These are phyloP conservation scores for Trichophyton verrucosum DNA, from an alignment of 2,329 filamentous ascomycete species.

Conservation along the genomic window DNA sequence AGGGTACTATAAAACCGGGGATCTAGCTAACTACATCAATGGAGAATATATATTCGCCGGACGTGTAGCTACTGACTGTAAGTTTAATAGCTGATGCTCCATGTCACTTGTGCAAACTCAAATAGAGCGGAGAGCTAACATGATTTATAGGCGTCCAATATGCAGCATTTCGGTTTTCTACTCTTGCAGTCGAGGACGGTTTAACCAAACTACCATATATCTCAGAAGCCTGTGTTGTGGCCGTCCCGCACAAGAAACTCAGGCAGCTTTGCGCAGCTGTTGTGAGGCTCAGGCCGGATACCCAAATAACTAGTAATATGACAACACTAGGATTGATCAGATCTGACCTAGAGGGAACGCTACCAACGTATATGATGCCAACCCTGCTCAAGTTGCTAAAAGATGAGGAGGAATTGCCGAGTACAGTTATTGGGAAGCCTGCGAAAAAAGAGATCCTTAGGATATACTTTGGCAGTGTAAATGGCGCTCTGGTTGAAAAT, in stretches of 20 bases:
- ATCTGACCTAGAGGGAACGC: neutral
- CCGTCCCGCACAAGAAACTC: neutral
- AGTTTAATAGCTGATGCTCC: neutral
- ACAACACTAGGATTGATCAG: neutral
- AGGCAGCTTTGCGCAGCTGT: neutral
- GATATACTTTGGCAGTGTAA: neutral
- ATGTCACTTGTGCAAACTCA: neutral
- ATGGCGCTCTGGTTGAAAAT: neutral
- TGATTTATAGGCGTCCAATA: slow-evolving; percentile 3
- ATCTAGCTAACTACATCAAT: slow-evolving; percentile 9
- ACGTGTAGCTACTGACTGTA: slow-evolving; percentile 14
- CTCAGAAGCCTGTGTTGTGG: slow-evolving; percentile 11
- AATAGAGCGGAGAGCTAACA: neutral
- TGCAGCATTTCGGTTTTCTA: slow-evolving; percentile 7
- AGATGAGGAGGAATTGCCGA: neutral
- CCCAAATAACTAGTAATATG: neutral
- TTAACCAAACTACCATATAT: slow-evolving; percentile 14
- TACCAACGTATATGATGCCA: neutral
- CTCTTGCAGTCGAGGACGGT: slow-evolving; percentile 9
- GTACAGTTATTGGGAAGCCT: neutral
- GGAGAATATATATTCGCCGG: slow-evolving; percentile 14
- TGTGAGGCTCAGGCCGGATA: neutral
- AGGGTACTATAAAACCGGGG: slow-evolving; percentile 16
- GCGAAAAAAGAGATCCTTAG: neutral
- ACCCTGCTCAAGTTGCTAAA: neutral